Conservation (phyloP, 306 rosid species). For the Vigna reflexopilosa region DNA sequence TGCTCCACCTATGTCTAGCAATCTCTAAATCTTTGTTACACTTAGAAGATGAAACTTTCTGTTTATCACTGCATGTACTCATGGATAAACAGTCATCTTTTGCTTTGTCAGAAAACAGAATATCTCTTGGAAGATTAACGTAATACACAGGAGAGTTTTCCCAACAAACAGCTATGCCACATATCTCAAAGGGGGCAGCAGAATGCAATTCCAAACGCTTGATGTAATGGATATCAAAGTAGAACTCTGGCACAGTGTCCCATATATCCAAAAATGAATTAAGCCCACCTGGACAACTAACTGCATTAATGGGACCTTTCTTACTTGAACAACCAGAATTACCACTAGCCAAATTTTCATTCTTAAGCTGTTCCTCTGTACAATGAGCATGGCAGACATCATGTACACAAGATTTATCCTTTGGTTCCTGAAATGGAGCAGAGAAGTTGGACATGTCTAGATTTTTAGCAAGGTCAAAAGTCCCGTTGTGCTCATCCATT, state of each 20-base stretch:
- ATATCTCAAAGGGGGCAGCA: constrained; percentile 74
- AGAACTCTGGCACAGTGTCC: constrained; percentile 74
- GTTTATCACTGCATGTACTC: constrained; percentile 53
- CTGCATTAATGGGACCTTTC: constrained; percentile 83
- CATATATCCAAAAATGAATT: constrained; percentile 90
- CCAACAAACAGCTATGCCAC: constrained; percentile 94
- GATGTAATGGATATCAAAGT: constrained; percentile 80
- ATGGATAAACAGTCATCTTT: constrained; percentile 49
- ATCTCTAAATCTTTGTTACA: constrained; percentile 57
- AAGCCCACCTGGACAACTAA: constrained; percentile 71
- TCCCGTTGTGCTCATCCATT: constrained; percentile 47
- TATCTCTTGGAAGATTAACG: constrained; percentile 84
- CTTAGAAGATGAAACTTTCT: constrained; percentile 56
- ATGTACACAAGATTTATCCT: constrained; percentile 44
- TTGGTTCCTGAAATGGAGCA: constrained; percentile 46
- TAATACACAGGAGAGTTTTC: constrained; percentile 87
- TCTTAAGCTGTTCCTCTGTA: constrained; percentile 46
- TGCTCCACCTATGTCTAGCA: constrained; percentile 73
- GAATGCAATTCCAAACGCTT: constrained; percentile 73
- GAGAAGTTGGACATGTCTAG: constrained; percentile 39
- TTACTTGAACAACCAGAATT: constrained; percentile 46
- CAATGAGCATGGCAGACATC: constrained; percentile 45
- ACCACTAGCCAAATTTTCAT: constrained; percentile 46
- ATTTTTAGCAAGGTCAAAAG: constrained; percentile 47
- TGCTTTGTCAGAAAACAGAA: constrained; percentile 60